These are phyloP conservation scores for Botrytis sinoallii DNA, from an alignment of 2,329 filamentous ascomycete species.

Conservation along the genomic window DNA sequence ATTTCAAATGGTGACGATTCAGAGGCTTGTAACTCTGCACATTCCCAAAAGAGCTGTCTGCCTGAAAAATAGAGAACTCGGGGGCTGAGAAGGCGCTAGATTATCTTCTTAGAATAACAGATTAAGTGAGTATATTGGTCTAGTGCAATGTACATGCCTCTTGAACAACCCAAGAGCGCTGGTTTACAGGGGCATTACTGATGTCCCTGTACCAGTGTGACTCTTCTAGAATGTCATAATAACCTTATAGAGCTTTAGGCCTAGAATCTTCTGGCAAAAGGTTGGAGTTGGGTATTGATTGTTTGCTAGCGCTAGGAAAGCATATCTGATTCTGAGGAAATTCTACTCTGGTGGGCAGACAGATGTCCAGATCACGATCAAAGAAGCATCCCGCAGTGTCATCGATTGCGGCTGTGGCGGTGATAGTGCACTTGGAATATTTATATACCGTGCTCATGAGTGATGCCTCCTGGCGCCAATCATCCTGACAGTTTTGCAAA, in stretches of 20 bases:
- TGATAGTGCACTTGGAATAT: background rate
- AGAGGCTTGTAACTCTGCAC: background rate
- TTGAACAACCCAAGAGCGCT: background rate
- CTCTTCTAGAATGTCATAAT: background rate
- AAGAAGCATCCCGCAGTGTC: background rate
- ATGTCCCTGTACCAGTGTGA: accelerated
- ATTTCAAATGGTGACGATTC: background rate
- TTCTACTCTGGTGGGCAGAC: background rate
- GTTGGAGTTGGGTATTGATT: background rate
- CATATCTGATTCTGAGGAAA: accelerated
- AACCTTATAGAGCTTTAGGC: accelerated
- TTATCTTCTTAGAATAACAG: background rate
- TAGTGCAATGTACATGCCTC: background rate
- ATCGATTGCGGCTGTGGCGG: background rate
- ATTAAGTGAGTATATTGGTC: accelerated
- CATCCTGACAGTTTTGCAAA: background rate
- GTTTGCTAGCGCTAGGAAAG: background rate
- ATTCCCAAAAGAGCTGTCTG: background rate
- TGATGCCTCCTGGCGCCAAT: background rate
- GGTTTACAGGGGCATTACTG: background rate
- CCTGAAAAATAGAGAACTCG: background rate
- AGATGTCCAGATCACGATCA: background rate
- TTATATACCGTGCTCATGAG: background rate
- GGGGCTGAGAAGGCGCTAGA: background rate
- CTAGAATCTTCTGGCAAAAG: background rate